Evolutionary conservation across 2,329 filamentous ascomycete species (phyloP).

Genomic region (Biscogniauxia mediterranea): DNA sequence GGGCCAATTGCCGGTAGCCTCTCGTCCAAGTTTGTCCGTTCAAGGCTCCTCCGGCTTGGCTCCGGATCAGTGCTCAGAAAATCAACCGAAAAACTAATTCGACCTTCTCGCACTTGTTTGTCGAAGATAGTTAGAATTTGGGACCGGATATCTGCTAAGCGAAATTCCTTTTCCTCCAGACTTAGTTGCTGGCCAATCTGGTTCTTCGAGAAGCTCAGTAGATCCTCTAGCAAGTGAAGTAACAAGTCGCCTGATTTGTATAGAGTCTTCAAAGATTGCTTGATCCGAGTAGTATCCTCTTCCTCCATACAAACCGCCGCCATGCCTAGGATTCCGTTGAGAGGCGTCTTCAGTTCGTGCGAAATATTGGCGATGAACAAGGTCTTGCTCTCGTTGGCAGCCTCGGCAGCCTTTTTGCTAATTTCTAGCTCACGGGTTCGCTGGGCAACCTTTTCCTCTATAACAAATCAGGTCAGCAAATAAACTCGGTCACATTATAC

Average conservation of each 20-base stretch:
- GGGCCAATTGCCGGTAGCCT: slow-evolving; percentile 61
- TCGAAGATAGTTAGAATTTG: slow-evolving; percentile 86
- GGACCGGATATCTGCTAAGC: slow-evolving; percentile 76
- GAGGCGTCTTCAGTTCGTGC: slow-evolving; percentile 83
- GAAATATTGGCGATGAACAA: slow-evolving; percentile 95
- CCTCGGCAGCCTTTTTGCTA: slow-evolving; percentile 88
- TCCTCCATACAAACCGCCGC: slow-evolving; percentile 92
- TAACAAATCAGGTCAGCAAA: neutral
- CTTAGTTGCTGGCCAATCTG: slow-evolving; percentile 83
- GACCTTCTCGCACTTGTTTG: slow-evolving; percentile 79
- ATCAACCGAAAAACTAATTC: slow-evolving; percentile 69
- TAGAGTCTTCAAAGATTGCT: slow-evolving; percentile 80
- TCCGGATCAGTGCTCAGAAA: slow-evolving; percentile 59
- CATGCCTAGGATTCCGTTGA: slow-evolving; percentile 96
- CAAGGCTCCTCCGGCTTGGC: slow-evolving; percentile 32
- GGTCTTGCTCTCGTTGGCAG: slow-evolving; percentile 96
- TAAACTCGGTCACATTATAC: neutral
- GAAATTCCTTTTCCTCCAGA: slow-evolving; percentile 82
- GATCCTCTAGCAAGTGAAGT: slow-evolving; percentile 81
- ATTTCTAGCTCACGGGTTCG: slow-evolving; percentile 82
- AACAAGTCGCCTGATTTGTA: slow-evolving; percentile 87
- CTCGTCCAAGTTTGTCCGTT: slow-evolving; percentile 34
- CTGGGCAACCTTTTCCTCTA: slow-evolving; percentile 77
- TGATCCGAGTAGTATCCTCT: slow-evolving; percentile 73
- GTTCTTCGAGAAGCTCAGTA: slow-evolving; percentile 92